phyloP scores from a whole-genome alignment of 2,329 filamentous ascomycete genomes.

The Akanthomyces uredinophilus region DNA sequence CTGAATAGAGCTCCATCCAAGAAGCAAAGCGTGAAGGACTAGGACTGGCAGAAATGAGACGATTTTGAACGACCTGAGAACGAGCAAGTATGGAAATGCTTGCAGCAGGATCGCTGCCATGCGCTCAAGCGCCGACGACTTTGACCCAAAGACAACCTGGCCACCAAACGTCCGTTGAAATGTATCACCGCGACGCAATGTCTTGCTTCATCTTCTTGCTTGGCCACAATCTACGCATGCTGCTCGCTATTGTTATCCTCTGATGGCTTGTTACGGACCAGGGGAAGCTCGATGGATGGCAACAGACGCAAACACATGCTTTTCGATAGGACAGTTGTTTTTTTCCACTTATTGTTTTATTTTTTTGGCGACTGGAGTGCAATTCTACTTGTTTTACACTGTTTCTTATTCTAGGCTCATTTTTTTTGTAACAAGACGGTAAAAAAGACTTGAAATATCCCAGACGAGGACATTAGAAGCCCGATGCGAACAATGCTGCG shows the following conservation, averaged over 20 bases:
- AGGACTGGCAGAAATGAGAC: constrained; percentile 1
- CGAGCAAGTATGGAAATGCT: not conserved
- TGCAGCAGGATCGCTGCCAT: not conserved
- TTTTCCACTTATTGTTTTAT: not conserved
- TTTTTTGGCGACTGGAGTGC: constrained; percentile 47
- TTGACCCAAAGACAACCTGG: not conserved
- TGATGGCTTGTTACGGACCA: constrained; percentile 25
- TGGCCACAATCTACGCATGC: constrained; percentile 8
- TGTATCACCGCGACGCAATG: not conserved
- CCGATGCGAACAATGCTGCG: not conserved
- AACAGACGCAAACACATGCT: constrained; percentile 28
- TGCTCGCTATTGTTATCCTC: constrained; percentile 13
- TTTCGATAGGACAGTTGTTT: constrained; percentile 37
- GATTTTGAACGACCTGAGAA: not conserved
- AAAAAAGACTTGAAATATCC: not conserved
- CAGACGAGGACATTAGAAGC: not conserved
- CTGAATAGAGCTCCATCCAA: not conserved
- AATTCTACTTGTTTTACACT: constrained; percentile 34
- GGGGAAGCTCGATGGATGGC: constrained; percentile 32
- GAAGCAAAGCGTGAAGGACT: not conserved
- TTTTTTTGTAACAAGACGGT: constrained; percentile 2
- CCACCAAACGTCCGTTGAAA: not conserved
- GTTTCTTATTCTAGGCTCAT: constrained; percentile 20
- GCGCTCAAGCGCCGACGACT: not conserved
- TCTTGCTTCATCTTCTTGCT: not conserved